Conservation (phyloP, 1,139 yeast genomes). For the Saccharomyces hybrid region DNA sequence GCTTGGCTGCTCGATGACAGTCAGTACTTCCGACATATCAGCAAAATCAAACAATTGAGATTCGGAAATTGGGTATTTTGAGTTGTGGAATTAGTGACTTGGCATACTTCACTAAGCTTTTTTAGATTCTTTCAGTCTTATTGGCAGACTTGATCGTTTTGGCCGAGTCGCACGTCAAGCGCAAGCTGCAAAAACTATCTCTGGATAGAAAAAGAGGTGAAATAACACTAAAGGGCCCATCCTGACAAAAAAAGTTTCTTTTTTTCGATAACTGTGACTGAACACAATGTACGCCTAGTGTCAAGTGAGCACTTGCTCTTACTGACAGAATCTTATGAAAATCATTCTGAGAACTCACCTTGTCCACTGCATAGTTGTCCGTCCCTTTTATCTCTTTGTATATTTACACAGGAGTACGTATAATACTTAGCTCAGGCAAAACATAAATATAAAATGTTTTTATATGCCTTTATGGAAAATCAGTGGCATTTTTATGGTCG, state of each 20-base stretch:
- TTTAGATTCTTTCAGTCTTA: background rate
- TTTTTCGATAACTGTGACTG: no score
- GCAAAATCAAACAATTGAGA: background rate
- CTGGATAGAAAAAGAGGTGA: background rate
- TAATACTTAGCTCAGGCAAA: no score
- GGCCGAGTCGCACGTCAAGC: background rate
- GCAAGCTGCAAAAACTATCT: background rate
- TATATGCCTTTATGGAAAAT: no score
- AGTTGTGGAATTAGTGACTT: background rate
- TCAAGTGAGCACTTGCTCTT: background rate
- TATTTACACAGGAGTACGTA: no score
- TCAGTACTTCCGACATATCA: slow-evolving; percentile 1
- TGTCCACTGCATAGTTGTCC: background rate
- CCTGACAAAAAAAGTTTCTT: no score
- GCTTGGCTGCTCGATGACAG: slow-evolving; percentile 2
- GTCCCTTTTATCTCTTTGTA: background rate
- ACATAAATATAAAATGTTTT: no score
- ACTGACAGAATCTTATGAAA: no score
- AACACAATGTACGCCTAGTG: background rate
- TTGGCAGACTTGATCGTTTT: background rate
- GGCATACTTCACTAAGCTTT: background rate
- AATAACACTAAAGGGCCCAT: background rate
- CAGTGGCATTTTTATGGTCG: no score
- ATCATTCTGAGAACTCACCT: no score
- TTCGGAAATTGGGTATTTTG: background rate